Evolutionary conservation across 2,329 filamentous ascomycete genomes (phyloP), one percentile per base, ranked within the genome.

Genomic region (Hymenoscyphus salicellus): DNA sequence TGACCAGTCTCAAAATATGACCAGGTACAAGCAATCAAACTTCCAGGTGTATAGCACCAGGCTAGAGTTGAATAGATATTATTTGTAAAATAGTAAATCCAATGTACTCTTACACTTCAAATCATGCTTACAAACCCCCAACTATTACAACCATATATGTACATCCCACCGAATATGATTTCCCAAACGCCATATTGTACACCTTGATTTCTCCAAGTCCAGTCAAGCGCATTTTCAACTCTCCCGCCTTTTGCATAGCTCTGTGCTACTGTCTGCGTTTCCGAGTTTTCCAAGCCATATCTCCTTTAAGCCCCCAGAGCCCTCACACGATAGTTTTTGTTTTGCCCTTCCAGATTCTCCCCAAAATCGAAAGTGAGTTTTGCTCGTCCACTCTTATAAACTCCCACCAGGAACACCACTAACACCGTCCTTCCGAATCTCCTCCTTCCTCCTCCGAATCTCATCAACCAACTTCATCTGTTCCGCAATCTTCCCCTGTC

Each of bases 381-480:
- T 5, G 7, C 16, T 2, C 14, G 26, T 26, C 26, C 56, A 32
- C n/a, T 16, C 57, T 69, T 56, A 73, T 57, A 72, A 62, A 62
- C 70, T 72, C 60, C 70, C 71, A 52, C 70, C 68, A 36, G 71
- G 68, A 36, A 73, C 65, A 20, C 62, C 55, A 5, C 64, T 69
- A 17, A 57, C 57, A 3, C 70, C 72, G 36, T 55, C 62, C 65
- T 73, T 79, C 62, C 77, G 73, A 67, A 82, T 77, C 62, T 79
- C 77, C 63, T 79, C 77, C 66, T 77, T 77, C 65, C 78, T 76
- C 64, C 72, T 74, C 69, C 75, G 74, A 32, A 76, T 74, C 68
- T 81, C 78, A 65, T 78, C 75, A 16, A 74, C 72, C 11, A 76
- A 59, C 49, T 75, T 76, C 46, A 69, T 73, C 46, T 78, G 74